Base-by-base conservation (phyloP, 2,329 filamentous ascomycete genomes). In the Sclerotinia subarctica region DNA sequence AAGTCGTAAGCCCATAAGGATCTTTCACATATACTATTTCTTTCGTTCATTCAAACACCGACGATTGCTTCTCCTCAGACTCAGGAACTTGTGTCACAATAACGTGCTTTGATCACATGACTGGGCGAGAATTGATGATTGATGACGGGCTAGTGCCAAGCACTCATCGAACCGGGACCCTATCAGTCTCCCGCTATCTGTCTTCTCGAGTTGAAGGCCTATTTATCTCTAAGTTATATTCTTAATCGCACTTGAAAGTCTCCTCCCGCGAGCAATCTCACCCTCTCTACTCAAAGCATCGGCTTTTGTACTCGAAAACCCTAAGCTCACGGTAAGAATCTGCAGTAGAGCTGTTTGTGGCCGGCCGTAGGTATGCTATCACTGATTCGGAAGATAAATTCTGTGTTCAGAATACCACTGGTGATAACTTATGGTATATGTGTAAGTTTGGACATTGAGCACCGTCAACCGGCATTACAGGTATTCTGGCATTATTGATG, bases 361-460 rank as follows among this genome's bases (percentile, higher is more conserved):
- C 10, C 3, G 2, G n/a, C 24, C 7, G 17, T 5, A 51, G 11
- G 24, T 4, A 51, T 2, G 1, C 10, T 51, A 0, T 38, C 32
- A 11, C 32, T 26, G 0, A 24, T 13, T 6, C 13, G 2, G 19
- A 3, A 8, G 1, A 13, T 5, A 11, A 5, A 4, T 8, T 11
- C 7, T 6, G 13, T 11, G 7, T 15, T n/a, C 7, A 1, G 8
- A 21, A 11, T n/a, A 24, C 24, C 19, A 21, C 26, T 4, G 26
- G 29, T 21, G 26, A n/a, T 32, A 5, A 8, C 32, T 3, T n/a
- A 1, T 35, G 26, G 17, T 38, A n/a, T 21, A 11, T 19, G 21
- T 11, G 7, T 47, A 4, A 47, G 1, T 3, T n/a, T 8, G 24
- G 19, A 24, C 5, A 17, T 47, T 17, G 5, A n/a, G 3, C 38